Evolutionary conservation across 2,329 filamentous ascomycete species (phyloP), one percentile per base, ranked within the genome.

Genomic region (Colletotrichum musae): DNA sequence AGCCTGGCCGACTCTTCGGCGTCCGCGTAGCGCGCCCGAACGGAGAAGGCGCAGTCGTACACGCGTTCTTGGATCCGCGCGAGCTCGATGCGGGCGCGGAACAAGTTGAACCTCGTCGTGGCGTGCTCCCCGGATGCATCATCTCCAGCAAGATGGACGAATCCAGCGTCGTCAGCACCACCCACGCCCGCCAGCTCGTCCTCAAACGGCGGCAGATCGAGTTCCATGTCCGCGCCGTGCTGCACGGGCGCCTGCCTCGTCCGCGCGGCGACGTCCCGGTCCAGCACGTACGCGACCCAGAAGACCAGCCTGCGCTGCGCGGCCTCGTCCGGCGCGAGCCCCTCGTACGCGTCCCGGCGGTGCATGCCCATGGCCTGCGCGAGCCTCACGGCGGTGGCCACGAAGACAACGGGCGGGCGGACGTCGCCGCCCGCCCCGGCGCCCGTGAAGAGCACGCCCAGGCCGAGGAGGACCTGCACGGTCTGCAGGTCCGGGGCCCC

Each of bases 11-110:
- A 12, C 18, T 57, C 53, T 15, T 15, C 53, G 53, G 53, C 12
- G 6, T 24, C 80, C 80, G 6, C 15, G 10, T 32, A 16, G 10
- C 13, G 50, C 12, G 50, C 50, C 12, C 21, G 4, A 9, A 28
- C 21, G 12, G 50, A 52, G 16, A 28, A 52, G 5, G 16, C 50
- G 16, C 21, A 28, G 12, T 52, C 50, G 50, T 52, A 52, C 4
- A 52, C 26, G 4, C 12, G 21, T 12, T n/a, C 50, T 6, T 52
- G 50, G 26, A 52, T 52, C 9, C 13, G 21, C 21, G 50, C 50
- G 16, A 52, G 50, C 12, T 52, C 21, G 21, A 52, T n/a, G 6
- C 50, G 50, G 21, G 50, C 50, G 6, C 50, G 21, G 16, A 32
- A 52, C 6, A 52, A n/a, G 50, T 52, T 52, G 12, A 52, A 28